phyloP scores from a whole-genome alignment of 176 grass and related monocot species.

The Bothriochloa decipiens region DNA sequence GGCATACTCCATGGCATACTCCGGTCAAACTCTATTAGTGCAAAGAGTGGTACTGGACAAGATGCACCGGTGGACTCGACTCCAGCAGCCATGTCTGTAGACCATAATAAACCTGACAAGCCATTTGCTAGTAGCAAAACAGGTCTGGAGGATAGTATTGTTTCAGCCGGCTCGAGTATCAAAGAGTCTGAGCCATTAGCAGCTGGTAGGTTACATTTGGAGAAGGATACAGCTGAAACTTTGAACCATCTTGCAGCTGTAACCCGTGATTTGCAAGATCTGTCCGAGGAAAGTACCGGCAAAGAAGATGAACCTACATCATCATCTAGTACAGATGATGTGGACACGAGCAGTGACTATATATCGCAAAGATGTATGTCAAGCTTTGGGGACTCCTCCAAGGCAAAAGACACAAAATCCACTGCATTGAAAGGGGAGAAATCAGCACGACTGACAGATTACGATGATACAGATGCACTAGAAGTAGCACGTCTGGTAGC shows the following conservation, averaged over 20 bases:
- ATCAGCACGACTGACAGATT: conserved; percentile 48
- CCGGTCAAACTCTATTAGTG: conserved; percentile 26
- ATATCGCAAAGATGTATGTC: conserved; percentile 41
- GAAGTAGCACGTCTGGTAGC: conserved; percentile 72
- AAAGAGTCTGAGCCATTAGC: conserved; percentile 36
- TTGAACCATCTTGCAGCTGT: conserved; percentile 37
- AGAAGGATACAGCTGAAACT: conserved; percentile 34
- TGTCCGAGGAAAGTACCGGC: conserved; percentile 40
- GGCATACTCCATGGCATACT: conserved; percentile 3
- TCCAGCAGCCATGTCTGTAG: not conserved
- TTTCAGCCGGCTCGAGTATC: conserved; percentile 18
- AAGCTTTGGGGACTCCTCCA: conserved; percentile 57
- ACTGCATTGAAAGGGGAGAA: conserved; percentile 36
- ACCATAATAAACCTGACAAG: conserved; percentile 39
- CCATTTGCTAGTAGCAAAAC: conserved; percentile 20
- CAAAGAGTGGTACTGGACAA: conserved; percentile 7
- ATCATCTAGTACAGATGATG: conserved; percentile 44
- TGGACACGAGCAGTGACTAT: conserved; percentile 34
- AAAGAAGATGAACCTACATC: conserved; percentile 51
- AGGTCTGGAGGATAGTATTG: conserved; percentile 18
- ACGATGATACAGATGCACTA: conserved; percentile 72
- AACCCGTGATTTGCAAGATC: conserved; percentile 34
- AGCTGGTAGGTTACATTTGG: conserved; percentile 19
- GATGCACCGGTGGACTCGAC: not conserved
- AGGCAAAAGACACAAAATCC: conserved; percentile 40